These are phyloP conservation scores for Kuraishia capsulata DNA, from an alignment of 805 yeast species.

Conservation along the genomic window DNA sequence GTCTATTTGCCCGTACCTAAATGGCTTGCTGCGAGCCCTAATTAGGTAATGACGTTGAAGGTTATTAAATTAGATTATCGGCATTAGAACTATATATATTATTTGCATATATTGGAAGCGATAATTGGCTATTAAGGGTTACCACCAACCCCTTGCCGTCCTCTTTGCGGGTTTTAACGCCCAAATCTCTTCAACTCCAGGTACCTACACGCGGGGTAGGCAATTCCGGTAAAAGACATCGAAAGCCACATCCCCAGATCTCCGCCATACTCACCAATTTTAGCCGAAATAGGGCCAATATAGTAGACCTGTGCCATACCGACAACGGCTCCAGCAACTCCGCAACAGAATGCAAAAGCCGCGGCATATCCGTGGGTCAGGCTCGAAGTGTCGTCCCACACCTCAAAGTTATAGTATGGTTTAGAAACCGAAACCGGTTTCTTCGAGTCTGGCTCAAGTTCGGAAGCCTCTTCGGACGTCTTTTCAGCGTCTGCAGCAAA, in stretches of 20 bases:
- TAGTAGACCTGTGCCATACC: slow-evolving; percentile 88
- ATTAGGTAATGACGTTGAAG: no score
- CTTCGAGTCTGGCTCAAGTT: not conserved
- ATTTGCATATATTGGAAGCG: no score
- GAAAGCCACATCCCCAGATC: slow-evolving; percentile 79
- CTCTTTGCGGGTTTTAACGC: no score
- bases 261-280: slow-evolving; percentile 61
- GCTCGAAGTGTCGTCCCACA: slow-evolving; percentile 56
- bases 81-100: no score
- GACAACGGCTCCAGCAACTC: slow-evolving; percentile 73
- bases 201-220: slow-evolving; percentile 60
- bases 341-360: slow-evolving; percentile 50
- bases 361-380: slow-evolving; percentile 73
- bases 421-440: not conserved
- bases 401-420: slow-evolving; percentile 58
- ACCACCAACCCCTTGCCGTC: no score
- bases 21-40: no score
- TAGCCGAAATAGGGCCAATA: slow-evolving; percentile 63
- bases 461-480: not conserved
- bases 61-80: no score
- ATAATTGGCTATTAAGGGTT: no score
- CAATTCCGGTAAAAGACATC: slow-evolving; percentile 58
- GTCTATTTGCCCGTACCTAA: no score
- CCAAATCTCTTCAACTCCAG: slow-evolving; percentile 52
- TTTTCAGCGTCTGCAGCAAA: not conserved